These are phyloP conservation scores for Harringtonia aguacate DNA, from an alignment of 2,329 filamentous ascomycete species.

Conservation along the genomic window DNA sequence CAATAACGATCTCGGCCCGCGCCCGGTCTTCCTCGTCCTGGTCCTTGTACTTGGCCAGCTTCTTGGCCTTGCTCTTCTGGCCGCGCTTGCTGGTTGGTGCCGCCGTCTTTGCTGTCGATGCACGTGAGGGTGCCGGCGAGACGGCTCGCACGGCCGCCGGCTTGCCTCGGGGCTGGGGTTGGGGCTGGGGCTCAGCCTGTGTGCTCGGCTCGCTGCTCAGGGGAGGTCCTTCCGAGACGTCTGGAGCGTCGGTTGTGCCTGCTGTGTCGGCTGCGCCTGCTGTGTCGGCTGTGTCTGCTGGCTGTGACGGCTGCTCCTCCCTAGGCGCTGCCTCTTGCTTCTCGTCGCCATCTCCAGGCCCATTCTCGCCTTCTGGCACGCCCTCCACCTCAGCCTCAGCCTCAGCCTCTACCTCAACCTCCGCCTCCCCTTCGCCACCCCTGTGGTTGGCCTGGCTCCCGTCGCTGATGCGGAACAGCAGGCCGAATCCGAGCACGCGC, in stretches of 20 bases:
- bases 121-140: slow-evolving; percentile 9
- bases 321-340: background rate
- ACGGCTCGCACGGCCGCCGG: background rate
- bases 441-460: slow-evolving; percentile 75
- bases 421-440: slow-evolving; percentile 6
- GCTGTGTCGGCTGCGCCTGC: background rate
- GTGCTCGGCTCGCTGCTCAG: no score
- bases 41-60: slow-evolving; percentile 83
- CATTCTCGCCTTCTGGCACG: no score
- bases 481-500: slow-evolving; percentile 74
- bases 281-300: slow-evolving; percentile 13
- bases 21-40: slow-evolving; percentile 91
- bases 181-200: background rate
- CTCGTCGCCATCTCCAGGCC: no score
- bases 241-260: background rate
- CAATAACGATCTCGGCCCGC: slow-evolving; percentile 78
- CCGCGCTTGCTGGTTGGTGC: slow-evolving; percentile 45
- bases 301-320: no score
- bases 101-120: slow-evolving; percentile 24
- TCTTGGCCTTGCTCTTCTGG: slow-evolving; percentile 75
- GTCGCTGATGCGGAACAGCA: slow-evolving; percentile 82
- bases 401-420: background rate
- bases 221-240: slow-evolving; percentile 5
- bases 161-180: slow-evolving; percentile 11
- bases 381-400: slow-evolving; percentile 18